Conservation (phyloP, 352 stramenopile genomes). For the Lagenidium giganteum region DNA sequence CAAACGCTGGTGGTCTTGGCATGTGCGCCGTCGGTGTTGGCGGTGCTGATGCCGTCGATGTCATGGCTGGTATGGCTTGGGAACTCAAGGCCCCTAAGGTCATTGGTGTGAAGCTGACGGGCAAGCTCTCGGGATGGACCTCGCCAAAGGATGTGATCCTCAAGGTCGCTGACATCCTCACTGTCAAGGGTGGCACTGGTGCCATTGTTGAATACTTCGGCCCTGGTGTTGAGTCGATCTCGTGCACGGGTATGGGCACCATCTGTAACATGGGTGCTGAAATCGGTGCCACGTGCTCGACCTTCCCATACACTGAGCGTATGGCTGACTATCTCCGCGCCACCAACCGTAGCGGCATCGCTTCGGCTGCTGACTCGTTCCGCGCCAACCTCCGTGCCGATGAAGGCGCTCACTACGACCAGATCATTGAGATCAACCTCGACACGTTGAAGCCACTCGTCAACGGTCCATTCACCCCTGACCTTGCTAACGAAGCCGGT, state of each 20-base stretch:
- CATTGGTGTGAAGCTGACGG: constrained; percentile 92
- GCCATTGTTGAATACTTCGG: constrained; percentile 94
- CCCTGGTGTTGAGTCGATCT: constrained; percentile 90
- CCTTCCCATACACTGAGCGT: constrained; percentile 90
- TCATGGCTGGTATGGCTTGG: constrained; percentile 93
- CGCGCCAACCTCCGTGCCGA: constrained; percentile 83
- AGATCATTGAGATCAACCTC: constrained; percentile 93
- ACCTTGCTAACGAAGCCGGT: constrained; percentile 83
- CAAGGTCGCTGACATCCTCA: constrained; percentile 92
- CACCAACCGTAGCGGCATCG: constrained; percentile 86
- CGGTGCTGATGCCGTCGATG: constrained; percentile 90
- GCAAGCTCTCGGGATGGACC: constrained; percentile 91
- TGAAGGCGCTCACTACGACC: constrained; percentile 89
- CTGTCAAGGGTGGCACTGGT: constrained; percentile 91
- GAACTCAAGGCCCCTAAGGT: constrained; percentile 95
- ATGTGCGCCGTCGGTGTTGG: constrained; percentile 93
- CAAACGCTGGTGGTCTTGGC: constrained; percentile 90
- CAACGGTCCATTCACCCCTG: constrained; percentile 91
- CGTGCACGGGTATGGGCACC: constrained; percentile 92
- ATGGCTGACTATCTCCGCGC: constrained; percentile 91
- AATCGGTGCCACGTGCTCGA: constrained; percentile 92
- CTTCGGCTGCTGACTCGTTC: constrained; percentile 86
- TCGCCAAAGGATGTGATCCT: constrained; percentile 94
- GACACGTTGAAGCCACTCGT: constrained; percentile 86
- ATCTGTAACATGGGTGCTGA: constrained; percentile 96